Percentiles rank a stretch among this genome's conserved stretches.
Conservation (phyloP, 2,329 filamentous ascomycete genomes). For the Rutstroemia sydowiana region DNA sequence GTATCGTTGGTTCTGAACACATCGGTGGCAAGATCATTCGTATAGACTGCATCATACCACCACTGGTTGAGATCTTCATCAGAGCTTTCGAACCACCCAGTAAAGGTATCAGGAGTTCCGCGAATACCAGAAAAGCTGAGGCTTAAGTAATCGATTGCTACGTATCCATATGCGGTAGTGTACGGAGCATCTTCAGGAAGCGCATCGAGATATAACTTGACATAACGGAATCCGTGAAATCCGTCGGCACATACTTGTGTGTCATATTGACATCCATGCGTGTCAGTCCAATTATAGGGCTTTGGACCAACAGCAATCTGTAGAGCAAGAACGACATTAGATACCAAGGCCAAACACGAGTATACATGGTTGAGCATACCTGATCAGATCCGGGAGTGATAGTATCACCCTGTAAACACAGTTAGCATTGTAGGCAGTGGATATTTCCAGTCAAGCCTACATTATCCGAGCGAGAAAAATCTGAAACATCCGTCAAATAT, state of each 20-base stretch:
- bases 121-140: constrained; percentile 39
- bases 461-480: constrained; percentile 43
- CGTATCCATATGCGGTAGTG: constrained; percentile 35
- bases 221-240: constrained; percentile 45
- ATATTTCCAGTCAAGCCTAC: constrained; percentile 17
- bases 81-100: constrained; percentile 46
- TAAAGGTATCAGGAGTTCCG: constrained; percentile 42
- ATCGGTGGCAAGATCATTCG: constrained; percentile 42
- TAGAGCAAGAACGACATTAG: constrained; percentile 8
- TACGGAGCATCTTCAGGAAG: constrained; percentile 38
- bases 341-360: background rate
- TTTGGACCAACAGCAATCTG: constrained; percentile 38
- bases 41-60: constrained; percentile 48
- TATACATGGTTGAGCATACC: constrained; percentile 20
- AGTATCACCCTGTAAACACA: constrained; percentile 25
- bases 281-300: constrained; percentile 39
- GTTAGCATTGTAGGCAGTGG: constrained; percentile 6
- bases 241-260: constrained; percentile 43
- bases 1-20: constrained; percentile 40
- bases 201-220: constrained; percentile 41
- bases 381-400: constrained; percentile 43
- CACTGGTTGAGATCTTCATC: constrained; percentile 41
- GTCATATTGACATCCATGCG: constrained; percentile 37
- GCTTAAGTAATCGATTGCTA: constrained; percentile 37
- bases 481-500: constrained; percentile 38